Conservation (phyloP, 2,329 filamentous ascomycete genomes). For the Verticillium alfalfae region DNA sequence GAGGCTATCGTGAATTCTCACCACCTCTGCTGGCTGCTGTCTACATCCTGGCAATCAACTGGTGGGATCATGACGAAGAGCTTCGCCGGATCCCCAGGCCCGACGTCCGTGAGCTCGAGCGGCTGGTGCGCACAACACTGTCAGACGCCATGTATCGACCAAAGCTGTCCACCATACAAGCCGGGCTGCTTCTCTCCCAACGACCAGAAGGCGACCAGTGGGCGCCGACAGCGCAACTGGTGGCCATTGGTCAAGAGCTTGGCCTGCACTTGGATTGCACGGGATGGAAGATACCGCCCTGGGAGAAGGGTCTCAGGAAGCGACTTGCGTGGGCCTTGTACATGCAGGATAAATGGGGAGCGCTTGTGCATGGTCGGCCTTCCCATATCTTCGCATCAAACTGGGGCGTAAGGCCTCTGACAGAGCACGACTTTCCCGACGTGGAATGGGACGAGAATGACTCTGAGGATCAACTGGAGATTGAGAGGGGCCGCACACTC, state of each 20-base stretch:
- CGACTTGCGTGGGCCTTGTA: slow-evolving; percentile 86
- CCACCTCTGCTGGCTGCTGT: slow-evolving; percentile 73
- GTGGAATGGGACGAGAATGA: slow-evolving; percentile 60
- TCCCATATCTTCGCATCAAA: slow-evolving; percentile 66
- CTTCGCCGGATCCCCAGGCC: slow-evolving; percentile 61
- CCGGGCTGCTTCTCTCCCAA: slow-evolving; percentile 69
- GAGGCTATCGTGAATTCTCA: slow-evolving; percentile 67
- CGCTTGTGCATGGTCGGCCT: slow-evolving; percentile 77
- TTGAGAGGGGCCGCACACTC: slow-evolving; percentile 62
- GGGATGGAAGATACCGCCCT: slow-evolving; percentile 78
- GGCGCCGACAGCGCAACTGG: slow-evolving; percentile 79
- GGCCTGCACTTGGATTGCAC: slow-evolving; percentile 86
- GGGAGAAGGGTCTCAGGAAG: slow-evolving; percentile 82
- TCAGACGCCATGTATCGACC: slow-evolving; percentile 74
- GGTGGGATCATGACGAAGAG: slow-evolving; percentile 72
- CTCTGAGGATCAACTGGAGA: slow-evolving; percentile 56
- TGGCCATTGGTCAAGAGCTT: slow-evolving; percentile 81
- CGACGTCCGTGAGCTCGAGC: slow-evolving; percentile 68
- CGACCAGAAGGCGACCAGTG: slow-evolving; percentile 74
- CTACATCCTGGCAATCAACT: slow-evolving; percentile 81
- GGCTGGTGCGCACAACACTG: slow-evolving; percentile 66
- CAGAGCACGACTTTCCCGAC: slow-evolving; percentile 66
- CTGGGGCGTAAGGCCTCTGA: slow-evolving; percentile 71
- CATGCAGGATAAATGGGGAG: slow-evolving; percentile 91
- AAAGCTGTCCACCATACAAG: slow-evolving; percentile 76